Percentiles rank a stretch among this genome's conserved stretches.
phyloP scores from a whole-genome alignment of 2,329 filamentous ascomycete species.

The Saccharata proteae region DNA sequence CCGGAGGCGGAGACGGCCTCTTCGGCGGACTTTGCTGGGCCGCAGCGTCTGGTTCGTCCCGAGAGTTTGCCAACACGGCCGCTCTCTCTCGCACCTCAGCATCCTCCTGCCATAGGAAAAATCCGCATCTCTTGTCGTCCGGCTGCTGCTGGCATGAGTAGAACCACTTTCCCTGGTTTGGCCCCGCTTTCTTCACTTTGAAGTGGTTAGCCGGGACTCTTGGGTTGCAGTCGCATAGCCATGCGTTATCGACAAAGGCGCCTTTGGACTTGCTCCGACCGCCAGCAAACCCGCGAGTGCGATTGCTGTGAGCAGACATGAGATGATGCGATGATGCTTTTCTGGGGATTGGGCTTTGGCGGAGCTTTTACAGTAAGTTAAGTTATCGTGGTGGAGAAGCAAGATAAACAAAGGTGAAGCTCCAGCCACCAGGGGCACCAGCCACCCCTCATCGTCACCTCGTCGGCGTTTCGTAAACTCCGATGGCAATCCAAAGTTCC shows the following conservation, averaged over 20 bases:
- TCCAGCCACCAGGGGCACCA: too few relatives aligned
- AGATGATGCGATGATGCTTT: too few relatives aligned
- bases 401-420: too few relatives aligned
- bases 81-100: slow-evolving; percentile 37
- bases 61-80: slow-evolving; percentile 35
- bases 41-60: slow-evolving; percentile 27
- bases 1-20: neutral
- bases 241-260: slow-evolving; percentile 17
- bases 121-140: slow-evolving; percentile 36
- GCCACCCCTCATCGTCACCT: too few relatives aligned
- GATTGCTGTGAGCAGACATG: too few relatives aligned
- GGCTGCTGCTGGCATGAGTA: slow-evolving; percentile 45
- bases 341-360: too few relatives aligned
- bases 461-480: too few relatives aligned
- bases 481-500: too few relatives aligned
- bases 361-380: too few relatives aligned
- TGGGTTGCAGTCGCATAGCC: slow-evolving; percentile 43
- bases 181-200: slow-evolving; percentile 44
- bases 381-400: too few relatives aligned
- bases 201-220: slow-evolving; percentile 42
- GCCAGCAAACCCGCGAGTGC: too few relatives aligned
- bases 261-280: neutral
- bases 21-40: neutral
- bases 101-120: slow-evolving; percentile 48
- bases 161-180: slow-evolving; percentile 46